Base-by-base conservation (phyloP, 106 monocot species). In the Triglochin maritima region DNA sequence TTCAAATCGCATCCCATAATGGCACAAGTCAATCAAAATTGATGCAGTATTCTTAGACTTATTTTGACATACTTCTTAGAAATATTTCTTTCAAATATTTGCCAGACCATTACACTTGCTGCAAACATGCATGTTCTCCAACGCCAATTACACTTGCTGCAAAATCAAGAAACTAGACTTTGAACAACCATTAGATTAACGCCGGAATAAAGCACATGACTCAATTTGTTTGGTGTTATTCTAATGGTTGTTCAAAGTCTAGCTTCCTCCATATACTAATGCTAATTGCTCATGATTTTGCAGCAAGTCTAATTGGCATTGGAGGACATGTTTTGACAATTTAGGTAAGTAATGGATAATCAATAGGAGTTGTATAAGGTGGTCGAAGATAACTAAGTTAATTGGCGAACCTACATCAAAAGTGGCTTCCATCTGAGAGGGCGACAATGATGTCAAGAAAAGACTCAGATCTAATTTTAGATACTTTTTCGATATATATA, bases 341-440 rank as follows among this genome's bases (percentile, higher is more conserved):
- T 5, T 66, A 65, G 13, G 58, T 58, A n/a, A 74, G 17, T 7
- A 84, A 48, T 61, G 79, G 82, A 41, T 60, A 7, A 46, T 64
- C 59, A n/a, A 70, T 80, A 15, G 90, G 90, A 7, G 90, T 91
- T n/a, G n/a, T 58, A 57, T 78, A 1, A 60, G 69, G 3, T 76
- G 74, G 66, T 81, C 77, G 29, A 50, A 51, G 47, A 46, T 8
- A 66, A 9, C 17, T 7, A 68, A 50, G 7, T 74, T 68, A 7
- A 17, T 53, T 10, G 17, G 14, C 5, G 49, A 52, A 10, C 74
- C 49, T 59, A 60, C 46, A 46, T 46, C 68, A 12, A 61, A 66
- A 4, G 65, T 68, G 62, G 74, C 73, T 58, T 50, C 57, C 2
- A 76, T 7, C 48, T 69, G 64, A 69, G 53, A n/a, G 60, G 54